Percentiles rank a stretch among this genome's conserved stretches.
These are phyloP conservation scores for Hemerocallis citrina DNA, from an alignment of 106 monocot species.

Conservation along the genomic window DNA sequence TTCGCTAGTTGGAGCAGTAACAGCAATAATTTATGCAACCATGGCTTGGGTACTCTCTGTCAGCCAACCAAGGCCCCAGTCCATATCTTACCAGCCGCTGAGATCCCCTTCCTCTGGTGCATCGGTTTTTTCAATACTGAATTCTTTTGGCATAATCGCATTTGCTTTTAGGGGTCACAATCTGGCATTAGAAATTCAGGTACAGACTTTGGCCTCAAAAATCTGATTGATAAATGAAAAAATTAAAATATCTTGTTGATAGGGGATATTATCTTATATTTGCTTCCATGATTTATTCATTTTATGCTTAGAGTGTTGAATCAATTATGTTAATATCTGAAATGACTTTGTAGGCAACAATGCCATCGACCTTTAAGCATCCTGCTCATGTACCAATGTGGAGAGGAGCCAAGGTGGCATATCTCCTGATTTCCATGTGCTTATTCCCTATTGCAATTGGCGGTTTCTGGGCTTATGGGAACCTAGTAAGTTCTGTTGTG, in stretches of 20 bases:
- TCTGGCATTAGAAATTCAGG: conserved; percentile 94
- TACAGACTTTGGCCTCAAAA: conserved; percentile 4
- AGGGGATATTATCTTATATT: too few species aligned
- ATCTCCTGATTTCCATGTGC: conserved; percentile 77
- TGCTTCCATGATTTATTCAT: too few species aligned
- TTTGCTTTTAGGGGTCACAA: conserved; percentile 99
- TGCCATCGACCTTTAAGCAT: conserved; percentile 97
- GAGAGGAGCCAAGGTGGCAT: conserved; percentile 93
- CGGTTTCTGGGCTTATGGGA: conserved; percentile 92
- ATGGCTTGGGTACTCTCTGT: conserved; percentile 92
- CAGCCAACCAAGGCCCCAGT: conserved; percentile 53
- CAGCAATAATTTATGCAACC: conserved; percentile 73
- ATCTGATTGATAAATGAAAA: neutral
- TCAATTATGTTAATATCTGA: too few species aligned
- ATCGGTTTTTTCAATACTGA: conserved; percentile 57
- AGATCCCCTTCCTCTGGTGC: conserved; percentile 21
- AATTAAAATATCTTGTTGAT: too few species aligned
- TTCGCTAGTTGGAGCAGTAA: conserved; percentile 88
- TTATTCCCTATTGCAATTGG: conserved; percentile 86
- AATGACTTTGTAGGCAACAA: conserved; percentile 57
- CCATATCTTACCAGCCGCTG: conserved; percentile 67
- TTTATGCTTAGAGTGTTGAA: too few species aligned
- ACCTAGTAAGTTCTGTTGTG: conserved; percentile 44
- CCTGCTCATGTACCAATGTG: conserved; percentile 96
- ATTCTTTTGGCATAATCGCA: conserved; percentile 89